These are phyloP conservation scores for Vigna hirtella DNA, from an alignment of 306 rosid species.

Conservation along the genomic window DNA sequence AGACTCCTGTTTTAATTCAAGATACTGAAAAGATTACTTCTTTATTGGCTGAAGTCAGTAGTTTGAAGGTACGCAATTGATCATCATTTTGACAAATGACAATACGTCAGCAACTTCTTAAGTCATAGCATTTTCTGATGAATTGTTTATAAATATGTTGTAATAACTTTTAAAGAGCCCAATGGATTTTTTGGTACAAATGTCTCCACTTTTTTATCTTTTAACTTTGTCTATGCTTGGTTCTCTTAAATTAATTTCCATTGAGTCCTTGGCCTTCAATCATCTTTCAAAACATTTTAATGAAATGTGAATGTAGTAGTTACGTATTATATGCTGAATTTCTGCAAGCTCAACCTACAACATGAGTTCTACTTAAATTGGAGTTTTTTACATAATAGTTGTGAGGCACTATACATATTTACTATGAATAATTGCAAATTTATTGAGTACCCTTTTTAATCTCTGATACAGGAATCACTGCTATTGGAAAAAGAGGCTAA, in stretches of 20 bases:
- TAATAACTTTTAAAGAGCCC: not conserved
- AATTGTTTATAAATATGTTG: constrained; percentile 22
- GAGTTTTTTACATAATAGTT: constrained; percentile 16
- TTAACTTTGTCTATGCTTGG: constrained; percentile 34
- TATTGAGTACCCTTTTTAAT: constrained; percentile 39
- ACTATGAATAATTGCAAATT: constrained; percentile 29
- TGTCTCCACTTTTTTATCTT: constrained; percentile 19
- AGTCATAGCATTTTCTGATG: constrained; percentile 29
- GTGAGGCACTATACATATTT: not conserved
- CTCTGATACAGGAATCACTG: constrained; percentile 65
- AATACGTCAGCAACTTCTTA: not conserved
- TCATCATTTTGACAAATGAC: constrained; percentile 12
- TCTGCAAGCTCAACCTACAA: constrained; percentile 13
- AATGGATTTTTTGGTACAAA: not conserved
- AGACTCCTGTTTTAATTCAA: constrained; percentile 91
- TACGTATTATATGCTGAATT: constrained; percentile 20
- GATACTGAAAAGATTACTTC: constrained; percentile 92
- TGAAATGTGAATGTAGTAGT: constrained; percentile 3
- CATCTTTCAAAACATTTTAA: constrained; percentile 31
- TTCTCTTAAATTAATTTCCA: constrained; percentile 38
- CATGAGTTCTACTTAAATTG: constrained; percentile 16
- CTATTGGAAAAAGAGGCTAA: constrained; percentile 69
- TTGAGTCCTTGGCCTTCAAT: constrained; percentile 20
- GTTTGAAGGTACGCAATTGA: constrained; percentile 72
- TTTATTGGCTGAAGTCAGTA: constrained; percentile 77